Base-by-base conservation (phyloP, 2,329 filamentous ascomycete genomes). In the Cryphonectria naterciae region DNA sequence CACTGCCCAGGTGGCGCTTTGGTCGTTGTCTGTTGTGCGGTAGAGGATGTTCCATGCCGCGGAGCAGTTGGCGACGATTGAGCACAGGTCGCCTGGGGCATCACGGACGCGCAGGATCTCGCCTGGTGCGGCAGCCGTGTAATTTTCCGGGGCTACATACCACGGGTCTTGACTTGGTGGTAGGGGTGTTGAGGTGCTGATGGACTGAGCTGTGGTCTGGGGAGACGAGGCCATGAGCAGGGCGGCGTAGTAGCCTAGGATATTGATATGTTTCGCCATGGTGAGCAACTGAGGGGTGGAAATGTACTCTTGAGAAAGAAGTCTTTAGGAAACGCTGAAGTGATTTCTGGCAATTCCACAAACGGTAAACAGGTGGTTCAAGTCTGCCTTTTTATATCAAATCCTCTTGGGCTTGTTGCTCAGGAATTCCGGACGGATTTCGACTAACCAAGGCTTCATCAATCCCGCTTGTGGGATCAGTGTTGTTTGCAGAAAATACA, bases 41-140 rank as follows among this genome's bases (percentile, higher is more conserved):
- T 58, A 58, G 25, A 58, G 54, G 28, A 58, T 32, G 54, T 58
- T 32, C 54, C 54, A 58, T 17, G 54, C 54, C 25, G 54, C 54
- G 4, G 54, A 58, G 54, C 54, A 58, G 25, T 58, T 58, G 28
- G 25, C 28, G 11, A 58, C 25, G 54, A 58, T 58, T 4, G 54
- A 58, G 25, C 54, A 58, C 10, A 58, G 28, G 54, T 58, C 28
- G 54, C 54, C 54, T 17, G 54, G 54, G 15, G 54, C 54, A 28
- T 58, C 54, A 2, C 54, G 54, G 15, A 58, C 1, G 25, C 54
- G 54, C 54, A 58, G 28, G 54, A 58, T 58, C 13, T 58, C 25
- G 28, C 54, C 54, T 15, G 54, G 54, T 19, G 15, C 25, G 25
- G 54, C 54, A 4, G 28, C 54, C 54, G 54, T 35, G 25, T 58